Base-by-base conservation (phyloP, 192 early-diverging fungal species). In the Phlyctochytrium planicorne region DNA sequence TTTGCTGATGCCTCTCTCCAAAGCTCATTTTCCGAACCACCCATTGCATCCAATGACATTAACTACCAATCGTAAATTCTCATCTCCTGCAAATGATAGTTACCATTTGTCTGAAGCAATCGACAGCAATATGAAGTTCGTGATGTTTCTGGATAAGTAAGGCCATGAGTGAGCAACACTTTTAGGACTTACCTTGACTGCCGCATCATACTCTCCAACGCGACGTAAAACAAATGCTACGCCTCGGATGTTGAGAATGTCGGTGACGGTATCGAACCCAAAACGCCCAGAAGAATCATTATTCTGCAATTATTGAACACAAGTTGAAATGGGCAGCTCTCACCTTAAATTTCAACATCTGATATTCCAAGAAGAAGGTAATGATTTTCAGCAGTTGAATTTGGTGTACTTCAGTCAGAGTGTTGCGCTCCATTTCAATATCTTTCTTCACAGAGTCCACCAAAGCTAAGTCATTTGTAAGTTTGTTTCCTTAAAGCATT, bases 81-180 rank as follows among this genome's bases (percentile, higher is more conserved):
- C n/a, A n/a, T n/a, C n/a, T n/a, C n/a, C n/a, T n/a, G n/a, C n/a
- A 47, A 34, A 30, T 1, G 24, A 55, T 64, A 32, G 67, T 56
- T 73, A 90, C 84, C 68, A 91, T 82, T 65, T 90, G 80, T 53
- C 82, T 82, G 23, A 91, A 69, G 53, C 87, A 89, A 32, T 88
- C 81, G 3, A 87, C 64, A 0, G 80, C 73, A 6, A 76, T 67
- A 29, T 77, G 69, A 17, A 90, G 67, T 34, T 86, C 82, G 32
- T 68, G 53, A 82, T 78, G 86, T 32, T 70, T 69, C 83, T 89
- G 77, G 3, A 59, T 24, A 66, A n/a, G n/a, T n/a, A n/a, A n/a
- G n/a, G n/a, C n/a, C n/a, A n/a, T n/a, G n/a, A n/a, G n/a, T n/a
- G n/a, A n/a, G n/a, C n/a, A n/a, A n/a, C 35, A 29, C 57, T 32